Evolutionary conservation across 1,139 yeast genomes (phyloP).

Genomic region (Zygoascus hellenicus): DNA sequence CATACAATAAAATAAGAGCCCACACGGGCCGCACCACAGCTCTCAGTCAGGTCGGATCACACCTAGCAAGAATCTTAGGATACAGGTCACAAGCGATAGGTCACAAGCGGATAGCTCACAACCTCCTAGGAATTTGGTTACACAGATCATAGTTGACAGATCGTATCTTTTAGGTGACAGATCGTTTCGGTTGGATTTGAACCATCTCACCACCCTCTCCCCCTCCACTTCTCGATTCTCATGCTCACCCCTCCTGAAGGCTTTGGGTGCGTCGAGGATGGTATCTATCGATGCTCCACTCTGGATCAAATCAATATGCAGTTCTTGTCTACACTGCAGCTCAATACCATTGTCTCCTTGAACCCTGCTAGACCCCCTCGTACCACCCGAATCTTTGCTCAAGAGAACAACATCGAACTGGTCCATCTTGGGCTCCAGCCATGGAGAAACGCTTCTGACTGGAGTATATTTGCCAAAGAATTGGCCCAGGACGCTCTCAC

Average conservation of each 20-base stretch:
- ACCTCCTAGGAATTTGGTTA: too few species aligned
- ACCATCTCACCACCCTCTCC: neutral
- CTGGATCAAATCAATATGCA: constrained; percentile 60
- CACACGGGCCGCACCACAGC: too few species aligned
- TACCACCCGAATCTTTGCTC: constrained; percentile 43
- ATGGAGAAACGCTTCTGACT: constrained; percentile 33
- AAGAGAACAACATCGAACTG: constrained; percentile 29
- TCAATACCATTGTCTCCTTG: constrained; percentile 59
- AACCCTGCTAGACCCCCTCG: constrained; percentile 59
- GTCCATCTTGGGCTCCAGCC: constrained; percentile 36
- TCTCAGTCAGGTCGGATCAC: too few species aligned
- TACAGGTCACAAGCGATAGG: too few species aligned
- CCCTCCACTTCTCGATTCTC: neutral
- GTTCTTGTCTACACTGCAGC: constrained; percentile 63
- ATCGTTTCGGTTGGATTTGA: too few species aligned
- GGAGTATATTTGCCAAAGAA: constrained; percentile 31
- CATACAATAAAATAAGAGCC: too few species aligned
- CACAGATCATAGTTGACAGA: too few species aligned
- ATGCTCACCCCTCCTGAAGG: constrained; percentile 59
- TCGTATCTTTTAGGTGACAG: too few species aligned
- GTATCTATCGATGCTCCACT: constrained; percentile 52
- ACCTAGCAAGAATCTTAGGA: too few species aligned
- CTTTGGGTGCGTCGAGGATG: constrained; percentile 55
- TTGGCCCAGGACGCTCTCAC: constrained; percentile 34
- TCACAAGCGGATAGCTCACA: too few species aligned